phyloP scores from a whole-genome alignment of 129 eudicot genomes.

The Helianthus annuus region HanXRQr2.0-SUNRISE NC_035446.2:172445675-172446174 shows the following conservation, averaged over 20 bases:
- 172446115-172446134: conserved; percentile 85
- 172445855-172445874: background rate
- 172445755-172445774: no score
- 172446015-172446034: conserved; percentile 66
- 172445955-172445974: background rate
- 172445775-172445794: background rate
- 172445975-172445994: background rate
- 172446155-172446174: conserved; percentile 66
- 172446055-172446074: conserved; percentile 67
- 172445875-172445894: background rate
- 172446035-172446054: conserved; percentile 83
- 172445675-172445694: no score
- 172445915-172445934: background rate
- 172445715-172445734: no score
- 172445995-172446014: conserved; percentile 71
- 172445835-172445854: background rate
- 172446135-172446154: conserved; percentile 83
- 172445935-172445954: background rate
- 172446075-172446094: conserved; percentile 92
- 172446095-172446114: conserved; percentile 91
- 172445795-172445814: background rate
- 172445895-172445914: background rate
- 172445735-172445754: no score
- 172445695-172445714: no score
- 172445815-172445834: background rate